Percentiles rank a stretch among this genome's conserved stretches.
Evolutionary conservation across 768 basidiomycete genomes (phyloP).

Genomic region (Boletales sp.): DNA sequence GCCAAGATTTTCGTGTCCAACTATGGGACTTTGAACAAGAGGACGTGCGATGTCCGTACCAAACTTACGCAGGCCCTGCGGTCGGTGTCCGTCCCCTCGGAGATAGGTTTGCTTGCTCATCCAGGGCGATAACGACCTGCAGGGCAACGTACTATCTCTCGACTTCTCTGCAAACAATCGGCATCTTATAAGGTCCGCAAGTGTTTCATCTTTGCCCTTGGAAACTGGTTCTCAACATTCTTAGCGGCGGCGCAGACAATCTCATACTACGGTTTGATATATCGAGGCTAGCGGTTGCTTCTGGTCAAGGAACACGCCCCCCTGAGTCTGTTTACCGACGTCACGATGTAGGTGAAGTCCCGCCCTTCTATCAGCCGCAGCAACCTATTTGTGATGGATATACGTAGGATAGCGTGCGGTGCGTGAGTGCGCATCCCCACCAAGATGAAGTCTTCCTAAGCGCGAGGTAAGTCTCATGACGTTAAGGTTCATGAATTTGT

Average conservation of each 20-base stretch:
- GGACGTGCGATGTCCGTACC: slow-evolving; percentile 41
- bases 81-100: slow-evolving; percentile 28
- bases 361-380: slow-evolving; percentile 20
- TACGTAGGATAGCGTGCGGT: slow-evolving; percentile 60
- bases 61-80: slow-evolving; percentile 44
- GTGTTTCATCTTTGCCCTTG: slow-evolving; percentile 12
- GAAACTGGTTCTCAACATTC: slow-evolving; percentile 5
- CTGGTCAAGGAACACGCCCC: slow-evolving; percentile 9
- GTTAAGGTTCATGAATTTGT: slow-evolving; percentile 11
- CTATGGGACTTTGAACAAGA: slow-evolving; percentile 71
- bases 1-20: slow-evolving; percentile 49
- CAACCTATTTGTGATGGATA: slow-evolving; percentile 13
- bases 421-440: slow-evolving; percentile 60
- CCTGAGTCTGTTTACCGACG: slow-evolving; percentile 26
- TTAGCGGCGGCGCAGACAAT: slow-evolving; percentile 55
- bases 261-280: slow-evolving; percentile 53
- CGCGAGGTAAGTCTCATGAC: slow-evolving; percentile 48
- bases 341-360: slow-evolving; percentile 27
- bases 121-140: slow-evolving; percentile 12
- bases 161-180: slow-evolving; percentile 67
- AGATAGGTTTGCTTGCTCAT: slow-evolving; percentile 17
- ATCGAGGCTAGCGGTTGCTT: slow-evolving; percentile 30
- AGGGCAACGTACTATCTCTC: slow-evolving; percentile 72
- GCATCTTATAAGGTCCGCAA: slow-evolving; percentile 60
- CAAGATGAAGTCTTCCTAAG: slow-evolving; percentile 68